A percentile compares a stretch with the other conserved stretches of the same genome.
Evolutionary conservation across 2,329 filamentous ascomycete genomes (phyloP).

Genomic region (Karstenula rhodostoma): DNA sequence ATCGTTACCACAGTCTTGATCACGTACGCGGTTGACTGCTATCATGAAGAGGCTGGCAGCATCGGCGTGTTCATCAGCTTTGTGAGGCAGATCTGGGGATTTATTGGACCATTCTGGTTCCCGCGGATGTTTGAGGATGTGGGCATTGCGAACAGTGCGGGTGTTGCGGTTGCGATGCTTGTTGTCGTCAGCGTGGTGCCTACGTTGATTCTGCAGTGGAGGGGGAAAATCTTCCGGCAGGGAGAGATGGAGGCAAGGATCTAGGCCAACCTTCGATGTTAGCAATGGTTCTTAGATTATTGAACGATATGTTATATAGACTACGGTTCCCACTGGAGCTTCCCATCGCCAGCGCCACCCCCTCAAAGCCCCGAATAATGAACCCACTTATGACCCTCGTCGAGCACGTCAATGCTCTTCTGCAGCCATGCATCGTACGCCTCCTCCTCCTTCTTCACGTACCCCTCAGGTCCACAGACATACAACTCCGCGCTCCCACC

Average conservation of each 20-base stretch:
- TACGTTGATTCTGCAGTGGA: slow-evolving; percentile 36
- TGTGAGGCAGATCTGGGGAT: slow-evolving; percentile 59
- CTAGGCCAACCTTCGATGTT: background rate
- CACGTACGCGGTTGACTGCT: slow-evolving; percentile 68
- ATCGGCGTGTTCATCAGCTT: slow-evolving; percentile 68
- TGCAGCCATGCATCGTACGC: slow-evolving; percentile 3
- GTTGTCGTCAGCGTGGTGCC: slow-evolving; percentile 36
- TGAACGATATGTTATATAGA: background rate
- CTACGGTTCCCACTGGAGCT: no score
- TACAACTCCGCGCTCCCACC: slow-evolving; percentile 52
- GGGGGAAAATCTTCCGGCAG: slow-evolving; percentile 26
- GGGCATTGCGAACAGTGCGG: slow-evolving; percentile 47
- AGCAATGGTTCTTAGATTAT: background rate
- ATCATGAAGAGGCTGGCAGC: slow-evolving; percentile 60
- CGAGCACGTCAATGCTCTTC: slow-evolving; percentile 8
- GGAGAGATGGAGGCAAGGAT: slow-evolving; percentile 30
- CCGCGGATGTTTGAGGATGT: slow-evolving; percentile 51
- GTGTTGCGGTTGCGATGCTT: slow-evolving; percentile 47
- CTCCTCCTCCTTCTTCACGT: slow-evolving; percentile 8
- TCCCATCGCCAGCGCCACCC: no score
- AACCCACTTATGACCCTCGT: slow-evolving; percentile 5
- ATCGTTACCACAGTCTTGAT: slow-evolving; percentile 68
- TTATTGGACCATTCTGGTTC: slow-evolving; percentile 54
- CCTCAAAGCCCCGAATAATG: slow-evolving; percentile 1
- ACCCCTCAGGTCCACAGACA: slow-evolving; percentile 52